Conservation (phyloP, 441 rosid species). For the Erodium texanum region DNA sequence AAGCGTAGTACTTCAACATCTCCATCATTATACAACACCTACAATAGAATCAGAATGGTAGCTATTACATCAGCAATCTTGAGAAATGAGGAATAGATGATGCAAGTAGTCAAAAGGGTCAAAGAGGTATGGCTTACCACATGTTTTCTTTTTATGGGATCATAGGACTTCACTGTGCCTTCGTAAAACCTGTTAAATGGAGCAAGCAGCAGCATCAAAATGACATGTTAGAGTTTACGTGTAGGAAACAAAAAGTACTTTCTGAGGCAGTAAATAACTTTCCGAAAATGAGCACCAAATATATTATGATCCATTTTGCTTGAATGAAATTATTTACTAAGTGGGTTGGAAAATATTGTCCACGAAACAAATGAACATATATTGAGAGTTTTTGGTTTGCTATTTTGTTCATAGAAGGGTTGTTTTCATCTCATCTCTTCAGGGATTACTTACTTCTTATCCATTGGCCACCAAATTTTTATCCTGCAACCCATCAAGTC, state of each 20-base stretch:
- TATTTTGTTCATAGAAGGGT: neutral
- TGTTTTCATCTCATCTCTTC: slow-evolving; percentile 5
- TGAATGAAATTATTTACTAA: neutral
- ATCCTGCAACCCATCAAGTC: slow-evolving; percentile 79
- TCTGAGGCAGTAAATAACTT: neutral
- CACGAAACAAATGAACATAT: neutral
- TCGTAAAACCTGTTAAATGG: slow-evolving; percentile 64
- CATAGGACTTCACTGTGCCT: too few relatives aligned
- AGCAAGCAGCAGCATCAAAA: slow-evolving; percentile 19
- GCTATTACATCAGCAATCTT: neutral
- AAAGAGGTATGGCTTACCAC: slow-evolving; percentile 51
- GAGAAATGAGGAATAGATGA: neutral
- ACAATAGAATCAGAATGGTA: slow-evolving; percentile 17
- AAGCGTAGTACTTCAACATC: slow-evolving; percentile 90
- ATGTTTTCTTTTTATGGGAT: slow-evolving; percentile 71
- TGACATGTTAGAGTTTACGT: neutral
- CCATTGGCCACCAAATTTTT: slow-evolving; percentile 99
- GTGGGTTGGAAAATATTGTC: neutral
- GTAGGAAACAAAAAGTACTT: neutral
- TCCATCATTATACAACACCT: slow-evolving; percentile 93
- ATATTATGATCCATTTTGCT: neutral
- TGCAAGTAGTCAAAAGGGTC: slow-evolving; percentile 11
- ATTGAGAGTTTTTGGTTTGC: neutral
- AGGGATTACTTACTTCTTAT: slow-evolving; percentile 81
- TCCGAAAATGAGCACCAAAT: neutral